Evolutionary conservation across 1,284 basidiomycete genomes (phyloP).

Genomic region (Cryptococcus jaspeensis): DNA sequence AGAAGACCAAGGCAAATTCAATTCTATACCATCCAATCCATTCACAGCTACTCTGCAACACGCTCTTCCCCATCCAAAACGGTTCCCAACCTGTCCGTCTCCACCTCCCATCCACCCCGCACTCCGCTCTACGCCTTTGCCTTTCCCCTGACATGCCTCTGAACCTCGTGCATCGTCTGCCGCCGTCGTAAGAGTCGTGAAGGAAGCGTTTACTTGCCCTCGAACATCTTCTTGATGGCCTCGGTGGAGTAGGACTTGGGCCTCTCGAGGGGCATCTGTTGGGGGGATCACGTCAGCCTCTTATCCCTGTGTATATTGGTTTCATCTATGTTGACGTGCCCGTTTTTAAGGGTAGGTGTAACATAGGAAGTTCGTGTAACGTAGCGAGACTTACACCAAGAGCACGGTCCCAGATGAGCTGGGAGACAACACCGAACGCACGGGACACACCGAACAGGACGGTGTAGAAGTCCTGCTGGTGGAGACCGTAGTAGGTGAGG

Average conservation of each 20-base stretch:
- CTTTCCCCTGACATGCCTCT: neutral
- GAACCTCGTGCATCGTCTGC: neutral
- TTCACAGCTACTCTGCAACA: no score
- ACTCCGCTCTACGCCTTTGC: no score
- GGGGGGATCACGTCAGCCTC: neutral
- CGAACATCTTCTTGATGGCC: conserved; percentile 52
- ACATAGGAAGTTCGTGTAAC: no score
- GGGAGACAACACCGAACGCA: conserved; percentile 84
- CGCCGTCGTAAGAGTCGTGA: neutral
- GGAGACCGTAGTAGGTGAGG: conserved; percentile 72
- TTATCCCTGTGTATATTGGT: no score
- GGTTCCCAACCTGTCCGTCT: no score
- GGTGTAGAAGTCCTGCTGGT: conserved; percentile 91
- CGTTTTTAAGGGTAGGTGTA: no score
- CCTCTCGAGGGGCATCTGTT: conserved; percentile 51
- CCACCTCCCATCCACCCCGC: no score
- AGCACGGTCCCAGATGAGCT: conserved; percentile 93
- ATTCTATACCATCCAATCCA: no score
- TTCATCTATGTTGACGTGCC: no score
- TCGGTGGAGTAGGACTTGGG: conserved; percentile 55
- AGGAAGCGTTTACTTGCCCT: conserved; percentile 35
- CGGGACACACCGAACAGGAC: conserved; percentile 96
- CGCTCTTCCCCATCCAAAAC: no score
- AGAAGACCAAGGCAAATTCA: no score
- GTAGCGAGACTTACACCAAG: conserved; percentile 85